These are phyloP conservation scores for Danielia oregonensis DNA, from an alignment of 805 yeast genomes.

Conservation along the genomic window DNA sequence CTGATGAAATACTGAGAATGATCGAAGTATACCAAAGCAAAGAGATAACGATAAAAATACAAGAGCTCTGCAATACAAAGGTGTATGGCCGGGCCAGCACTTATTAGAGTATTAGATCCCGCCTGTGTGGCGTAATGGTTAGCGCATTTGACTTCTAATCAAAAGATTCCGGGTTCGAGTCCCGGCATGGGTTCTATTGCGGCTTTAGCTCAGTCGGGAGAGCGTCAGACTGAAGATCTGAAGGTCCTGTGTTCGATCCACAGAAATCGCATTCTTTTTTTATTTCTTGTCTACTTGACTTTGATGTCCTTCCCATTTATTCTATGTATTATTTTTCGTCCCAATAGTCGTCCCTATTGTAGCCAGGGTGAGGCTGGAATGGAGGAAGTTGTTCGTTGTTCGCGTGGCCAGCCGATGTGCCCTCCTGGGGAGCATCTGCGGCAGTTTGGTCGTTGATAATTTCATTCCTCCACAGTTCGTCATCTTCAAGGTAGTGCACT, in stretches of 20 bases:
- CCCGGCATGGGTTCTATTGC: conserved; percentile 21
- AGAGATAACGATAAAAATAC: no score
- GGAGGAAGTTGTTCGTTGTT: conserved; percentile 31
- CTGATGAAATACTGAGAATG: no score
- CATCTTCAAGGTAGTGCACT: conserved; percentile 23
- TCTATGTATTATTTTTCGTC: conserved; percentile 25
- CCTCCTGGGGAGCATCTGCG: conserved; percentile 1
- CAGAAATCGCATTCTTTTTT: conserved; percentile 16
- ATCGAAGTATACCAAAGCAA: no score
- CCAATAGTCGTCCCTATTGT: conserved; percentile 44
- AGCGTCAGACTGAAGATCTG: conserved; percentile 30
- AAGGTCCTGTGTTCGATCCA: conserved; percentile 22
- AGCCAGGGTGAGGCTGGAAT: conserved; percentile 46
- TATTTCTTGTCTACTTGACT: background rate
- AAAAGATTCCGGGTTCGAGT: conserved; percentile 22
- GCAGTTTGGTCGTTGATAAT: background rate
- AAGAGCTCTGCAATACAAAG: no score
- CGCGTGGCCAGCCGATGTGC: conserved; percentile 6
- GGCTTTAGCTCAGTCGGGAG: conserved; percentile 32
- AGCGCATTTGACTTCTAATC: conserved; percentile 21
- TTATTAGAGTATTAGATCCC: no score
- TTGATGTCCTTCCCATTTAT: no score
- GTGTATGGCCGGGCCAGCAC: no score
- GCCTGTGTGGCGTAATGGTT: conserved; percentile 22
- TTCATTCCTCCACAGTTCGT: conserved; percentile 20